Conservation (phyloP, 805 yeast species). For the Kodamaea kaohsiungensis region DNA sequence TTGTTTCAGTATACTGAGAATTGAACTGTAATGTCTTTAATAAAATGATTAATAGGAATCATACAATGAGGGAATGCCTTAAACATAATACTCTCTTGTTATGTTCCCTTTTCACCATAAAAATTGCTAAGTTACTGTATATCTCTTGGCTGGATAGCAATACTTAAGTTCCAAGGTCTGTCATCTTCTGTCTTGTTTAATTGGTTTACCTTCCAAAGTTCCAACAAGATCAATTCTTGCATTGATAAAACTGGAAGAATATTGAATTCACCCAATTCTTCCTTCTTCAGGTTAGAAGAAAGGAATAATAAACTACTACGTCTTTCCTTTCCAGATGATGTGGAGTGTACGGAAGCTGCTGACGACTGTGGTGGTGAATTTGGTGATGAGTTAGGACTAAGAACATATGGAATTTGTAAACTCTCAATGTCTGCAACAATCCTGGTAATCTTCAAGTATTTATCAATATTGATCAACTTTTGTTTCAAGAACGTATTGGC, state of each 20-base stretch:
- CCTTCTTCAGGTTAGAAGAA: slow-evolving; percentile 13
- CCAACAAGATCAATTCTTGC: slow-evolving; percentile 63
- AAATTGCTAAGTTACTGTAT: too few species aligned
- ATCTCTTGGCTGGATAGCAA: slow-evolving; percentile 43
- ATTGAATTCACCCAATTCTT: slow-evolving; percentile 33
- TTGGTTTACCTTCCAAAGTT: slow-evolving; percentile 69
- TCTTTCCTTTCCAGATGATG: slow-evolving; percentile 9
- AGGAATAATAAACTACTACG: slow-evolving; percentile 26
- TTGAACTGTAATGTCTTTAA: too few species aligned
- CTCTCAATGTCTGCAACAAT: slow-evolving; percentile 67
- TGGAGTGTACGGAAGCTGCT: slow-evolving; percentile 2
- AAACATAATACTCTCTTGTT: neutral
- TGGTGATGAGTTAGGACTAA: neutral
- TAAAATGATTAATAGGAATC: neutral
- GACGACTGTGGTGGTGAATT: slow-evolving; percentile 4
- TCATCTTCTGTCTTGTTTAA: slow-evolving; percentile 61
- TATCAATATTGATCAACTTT: slow-evolving; percentile 70
- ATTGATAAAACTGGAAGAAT: slow-evolving; percentile 44
- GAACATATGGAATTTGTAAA: slow-evolving; percentile 60
- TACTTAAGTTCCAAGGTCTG: slow-evolving; percentile 72
- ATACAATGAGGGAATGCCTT: neutral
- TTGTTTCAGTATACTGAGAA: neutral
- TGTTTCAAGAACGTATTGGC: slow-evolving; percentile 58
- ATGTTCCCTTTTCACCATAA: neutral
- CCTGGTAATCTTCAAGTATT: slow-evolving; percentile 65